A percentile compares a stretch with the other conserved stretches of the same genome.
phyloP scores from a whole-genome alignment of 371 early-diverging fungal genomes.

The Mucor irregularis region DNA sequence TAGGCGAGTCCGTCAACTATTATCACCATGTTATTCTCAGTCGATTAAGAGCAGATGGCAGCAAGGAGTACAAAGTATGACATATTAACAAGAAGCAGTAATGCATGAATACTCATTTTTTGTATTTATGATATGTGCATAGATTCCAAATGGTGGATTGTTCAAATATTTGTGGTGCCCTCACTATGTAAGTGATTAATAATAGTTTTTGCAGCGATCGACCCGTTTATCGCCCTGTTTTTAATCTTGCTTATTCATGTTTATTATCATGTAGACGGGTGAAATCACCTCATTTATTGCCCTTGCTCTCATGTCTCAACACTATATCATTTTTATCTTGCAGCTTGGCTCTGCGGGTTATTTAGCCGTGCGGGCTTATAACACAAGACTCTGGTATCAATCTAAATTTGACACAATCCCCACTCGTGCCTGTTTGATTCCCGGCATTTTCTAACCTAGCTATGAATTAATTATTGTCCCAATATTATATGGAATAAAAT shows the following conservation, averaged over 20 bases:
- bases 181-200: slow-evolving; percentile 40
- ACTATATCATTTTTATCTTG: slow-evolving; percentile 19
- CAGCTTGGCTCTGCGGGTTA: slow-evolving; percentile 26
- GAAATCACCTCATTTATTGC: slow-evolving; percentile 37
- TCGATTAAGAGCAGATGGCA: slow-evolving; percentile 18
- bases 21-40: slow-evolving; percentile 41
- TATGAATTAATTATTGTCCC: too few species aligned
- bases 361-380: slow-evolving; percentile 29
- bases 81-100: too few species aligned
- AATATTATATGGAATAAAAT: too few species aligned
- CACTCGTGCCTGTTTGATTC: slow-evolving; percentile 27
- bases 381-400: slow-evolving; percentile 40
- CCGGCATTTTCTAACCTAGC: slow-evolving; percentile 33
- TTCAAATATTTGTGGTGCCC: slow-evolving; percentile 46
- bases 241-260: too few species aligned
- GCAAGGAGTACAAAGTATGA: slow-evolving; percentile 33
- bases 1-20: slow-evolving; percentile 32
- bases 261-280: too few species aligned
- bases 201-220: not conserved
- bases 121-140: not conserved
- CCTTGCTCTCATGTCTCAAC: slow-evolving; percentile 30
- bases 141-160: slow-evolving; percentile 35
- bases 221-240: not conserved
- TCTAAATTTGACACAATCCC: slow-evolving; percentile 20
- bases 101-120: too few species aligned